Conservation (phyloP, 495 filamentous ascomycete genomes). For the Penicillium paradoxum region DNA sequence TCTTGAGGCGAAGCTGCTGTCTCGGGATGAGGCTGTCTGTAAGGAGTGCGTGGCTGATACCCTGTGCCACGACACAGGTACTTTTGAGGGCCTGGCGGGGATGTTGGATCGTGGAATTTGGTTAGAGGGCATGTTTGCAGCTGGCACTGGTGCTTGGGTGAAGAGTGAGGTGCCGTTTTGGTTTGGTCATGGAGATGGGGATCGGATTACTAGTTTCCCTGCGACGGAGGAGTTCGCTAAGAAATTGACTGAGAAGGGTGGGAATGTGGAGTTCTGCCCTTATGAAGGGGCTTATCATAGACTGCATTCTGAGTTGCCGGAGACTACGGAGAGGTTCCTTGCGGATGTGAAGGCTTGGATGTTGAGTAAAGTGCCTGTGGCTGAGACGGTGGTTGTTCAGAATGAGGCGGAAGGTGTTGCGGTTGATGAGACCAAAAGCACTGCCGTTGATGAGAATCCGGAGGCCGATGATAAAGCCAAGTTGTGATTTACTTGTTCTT, state of each 20-base stretch:
- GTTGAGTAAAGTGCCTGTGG: slow-evolving; percentile 37
- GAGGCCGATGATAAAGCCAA: slow-evolving; percentile 4
- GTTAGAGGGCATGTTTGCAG: slow-evolving; percentile 23
- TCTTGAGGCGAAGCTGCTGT: slow-evolving; percentile 54
- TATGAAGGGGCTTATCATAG: slow-evolving; percentile 76
- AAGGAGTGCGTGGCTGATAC: slow-evolving; percentile 44
- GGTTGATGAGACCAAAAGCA: background rate
- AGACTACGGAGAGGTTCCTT: slow-evolving; percentile 57
- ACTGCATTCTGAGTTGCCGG: slow-evolving; percentile 65
- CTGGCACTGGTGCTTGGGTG: slow-evolving; percentile 24
- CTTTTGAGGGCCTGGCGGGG: slow-evolving; percentile 65
- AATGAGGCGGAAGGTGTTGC: background rate
- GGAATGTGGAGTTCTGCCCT: slow-evolving; percentile 62
- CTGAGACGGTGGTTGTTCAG: background rate
- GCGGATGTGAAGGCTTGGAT: slow-evolving; percentile 75
- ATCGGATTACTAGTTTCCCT: slow-evolving; percentile 59
- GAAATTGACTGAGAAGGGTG: slow-evolving; percentile 39
- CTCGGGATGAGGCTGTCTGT: slow-evolving; percentile 52
- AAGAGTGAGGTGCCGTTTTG: slow-evolving; percentile 40
- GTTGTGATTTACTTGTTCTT: slow-evolving; percentile 6
- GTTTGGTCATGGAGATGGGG: slow-evolving; percentile 63
- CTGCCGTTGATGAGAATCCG: background rate
- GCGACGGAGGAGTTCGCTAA: slow-evolving; percentile 58
- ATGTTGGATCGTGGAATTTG: slow-evolving; percentile 61
- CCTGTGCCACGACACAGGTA: slow-evolving; percentile 74